These are phyloP conservation scores for Colletotrichum trifolii DNA, from an alignment of 2,329 filamentous ascomycete species.

Conservation along the genomic window DNA sequence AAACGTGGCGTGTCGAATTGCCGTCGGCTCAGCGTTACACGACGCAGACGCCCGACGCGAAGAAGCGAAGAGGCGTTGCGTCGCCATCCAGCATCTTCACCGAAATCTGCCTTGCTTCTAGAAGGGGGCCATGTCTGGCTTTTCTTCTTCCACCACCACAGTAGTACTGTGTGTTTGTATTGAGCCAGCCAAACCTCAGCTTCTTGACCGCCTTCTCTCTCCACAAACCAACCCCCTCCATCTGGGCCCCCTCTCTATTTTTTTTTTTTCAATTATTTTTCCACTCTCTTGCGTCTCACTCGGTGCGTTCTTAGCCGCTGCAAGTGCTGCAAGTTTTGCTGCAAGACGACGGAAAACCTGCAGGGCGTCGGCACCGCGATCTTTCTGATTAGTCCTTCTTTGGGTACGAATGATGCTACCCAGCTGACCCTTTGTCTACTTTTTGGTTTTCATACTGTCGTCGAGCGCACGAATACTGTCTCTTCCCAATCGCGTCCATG, in stretches of 20 bases:
- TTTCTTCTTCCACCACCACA: background rate
- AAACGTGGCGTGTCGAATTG: slow-evolving; percentile 12
- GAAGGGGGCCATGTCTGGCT: background rate
- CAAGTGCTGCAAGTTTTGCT: slow-evolving; percentile 16
- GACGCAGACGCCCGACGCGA: slow-evolving; percentile 21
- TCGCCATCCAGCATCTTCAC: background rate
- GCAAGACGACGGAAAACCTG: slow-evolving; percentile 11
- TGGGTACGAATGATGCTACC: slow-evolving; percentile 30
- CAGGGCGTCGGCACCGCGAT: slow-evolving; percentile 6
- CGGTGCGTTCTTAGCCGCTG: slow-evolving; percentile 11
- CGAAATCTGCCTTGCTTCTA: slow-evolving; percentile 3
- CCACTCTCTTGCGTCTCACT: background rate
- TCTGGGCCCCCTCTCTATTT: background rate
- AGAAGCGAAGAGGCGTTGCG: background rate
- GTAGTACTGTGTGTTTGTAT: background rate
- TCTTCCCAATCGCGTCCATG: background rate
- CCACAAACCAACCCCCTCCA: slow-evolving; percentile 29
- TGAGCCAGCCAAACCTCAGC: background rate
- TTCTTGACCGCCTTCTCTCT: slow-evolving; percentile 34
- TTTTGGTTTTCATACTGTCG: background rate
- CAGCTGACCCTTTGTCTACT: slow-evolving; percentile 6
- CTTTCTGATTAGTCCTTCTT: slow-evolving; percentile 1
- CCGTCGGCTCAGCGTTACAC: slow-evolving; percentile 18
- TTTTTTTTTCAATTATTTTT: background rate
- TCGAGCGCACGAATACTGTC: slow-evolving; percentile 1